Percentiles rank a stretch among this genome's conserved stretches.
Evolutionary conservation across 306 rosid species (phyloP).

Genomic region (Phaseolus lunatus): DNA sequence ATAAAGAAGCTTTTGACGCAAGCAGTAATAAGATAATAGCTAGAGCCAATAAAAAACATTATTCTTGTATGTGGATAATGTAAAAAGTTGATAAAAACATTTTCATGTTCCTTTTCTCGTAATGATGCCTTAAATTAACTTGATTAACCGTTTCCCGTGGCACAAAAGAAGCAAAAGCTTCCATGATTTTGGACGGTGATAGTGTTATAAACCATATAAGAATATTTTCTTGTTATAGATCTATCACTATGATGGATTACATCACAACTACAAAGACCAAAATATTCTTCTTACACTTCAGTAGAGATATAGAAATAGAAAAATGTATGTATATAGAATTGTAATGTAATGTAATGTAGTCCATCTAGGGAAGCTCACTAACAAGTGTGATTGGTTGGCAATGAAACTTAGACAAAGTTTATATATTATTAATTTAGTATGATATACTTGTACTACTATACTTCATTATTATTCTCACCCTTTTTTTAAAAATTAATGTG

Average conservation of each 20-base stretch:
- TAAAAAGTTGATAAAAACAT: not conserved
- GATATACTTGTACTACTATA: not conserved
- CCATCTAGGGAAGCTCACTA: conserved; percentile 25
- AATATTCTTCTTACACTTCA: conserved; percentile 31
- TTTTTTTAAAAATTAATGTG: not conserved
- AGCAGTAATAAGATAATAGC: not conserved
- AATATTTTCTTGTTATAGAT: not conserved
- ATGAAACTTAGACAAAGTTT: conserved; percentile 12
- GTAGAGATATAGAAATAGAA: conserved; percentile 1
- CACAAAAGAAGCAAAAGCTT: conserved; percentile 27
- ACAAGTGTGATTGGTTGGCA: conserved; percentile 47
- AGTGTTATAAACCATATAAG: not conserved
- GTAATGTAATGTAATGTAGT: not conserved
- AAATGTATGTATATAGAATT: not conserved
- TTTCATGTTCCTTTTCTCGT: not conserved
- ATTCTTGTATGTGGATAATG: not conserved
- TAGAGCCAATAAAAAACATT: not conserved
- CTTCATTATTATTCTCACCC: conserved; percentile 3
- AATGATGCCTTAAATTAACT: not conserved
- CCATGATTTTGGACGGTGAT: conserved; percentile 42
- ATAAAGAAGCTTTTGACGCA: conserved; percentile 13
- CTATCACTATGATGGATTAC: conserved; percentile 20
- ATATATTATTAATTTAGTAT: not conserved
- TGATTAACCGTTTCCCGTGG: conserved; percentile 1
- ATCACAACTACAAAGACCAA: not conserved